These are phyloP conservation scores for Fusarium protoensiforme DNA, from an alignment of 2,329 filamentous ascomycete species.

Conservation along the genomic window DNA sequence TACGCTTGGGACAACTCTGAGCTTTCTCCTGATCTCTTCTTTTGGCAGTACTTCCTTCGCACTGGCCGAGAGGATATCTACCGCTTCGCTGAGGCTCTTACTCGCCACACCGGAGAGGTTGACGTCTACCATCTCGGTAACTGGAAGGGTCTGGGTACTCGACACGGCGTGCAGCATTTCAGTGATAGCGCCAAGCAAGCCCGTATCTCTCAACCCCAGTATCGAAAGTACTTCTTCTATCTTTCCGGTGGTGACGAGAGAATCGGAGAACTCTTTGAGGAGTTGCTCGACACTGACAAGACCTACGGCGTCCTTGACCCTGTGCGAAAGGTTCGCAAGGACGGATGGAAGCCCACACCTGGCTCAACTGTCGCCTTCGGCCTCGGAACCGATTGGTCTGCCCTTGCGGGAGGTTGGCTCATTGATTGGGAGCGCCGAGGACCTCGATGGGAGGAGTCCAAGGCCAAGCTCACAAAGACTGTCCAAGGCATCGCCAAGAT, in stretches of 20 bases:
- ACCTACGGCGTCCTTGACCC: constrained; percentile 66
- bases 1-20: constrained; percentile 75
- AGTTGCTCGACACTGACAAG: constrained; percentile 62
- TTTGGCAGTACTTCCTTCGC: constrained; percentile 72
- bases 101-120: constrained; percentile 69
- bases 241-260: constrained; percentile 69
- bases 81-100: constrained; percentile 67
- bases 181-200: constrained; percentile 71
- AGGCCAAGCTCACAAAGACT: constrained; percentile 59
- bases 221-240: constrained; percentile 65
- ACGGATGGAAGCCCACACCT: constrained; percentile 59
- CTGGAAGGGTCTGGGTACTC: constrained; percentile 69
- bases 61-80: constrained; percentile 68
- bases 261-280: constrained; percentile 63
- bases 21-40: constrained; percentile 70
- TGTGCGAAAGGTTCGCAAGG: constrained; percentile 67
- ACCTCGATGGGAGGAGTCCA: constrained; percentile 62
- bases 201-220: constrained; percentile 66
- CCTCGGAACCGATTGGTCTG: constrained; percentile 69
- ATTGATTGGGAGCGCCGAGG: constrained; percentile 70
- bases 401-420: constrained; percentile 67
- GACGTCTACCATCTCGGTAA: constrained; percentile 70
- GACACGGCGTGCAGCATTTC: constrained; percentile 72
- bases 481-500: constrained; percentile 63
- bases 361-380: constrained; percentile 58